Conservation (phyloP, 805 yeast genomes). For the Candida awuae region DNA sequence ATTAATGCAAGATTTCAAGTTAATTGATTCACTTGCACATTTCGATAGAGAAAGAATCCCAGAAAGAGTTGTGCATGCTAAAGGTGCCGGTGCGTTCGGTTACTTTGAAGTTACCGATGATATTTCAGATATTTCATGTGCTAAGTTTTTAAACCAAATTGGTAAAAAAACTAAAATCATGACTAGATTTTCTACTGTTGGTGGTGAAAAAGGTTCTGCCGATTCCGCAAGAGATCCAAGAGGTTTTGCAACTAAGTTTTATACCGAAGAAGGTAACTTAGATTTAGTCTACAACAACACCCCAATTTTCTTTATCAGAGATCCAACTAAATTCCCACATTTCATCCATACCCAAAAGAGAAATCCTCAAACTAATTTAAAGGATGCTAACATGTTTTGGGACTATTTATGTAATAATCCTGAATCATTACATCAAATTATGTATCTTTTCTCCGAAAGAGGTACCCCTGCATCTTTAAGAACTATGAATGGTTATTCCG, state of each 20-base stretch:
- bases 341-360: constrained; percentile 87
- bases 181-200: constrained; percentile 80
- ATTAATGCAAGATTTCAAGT: constrained; percentile 70
- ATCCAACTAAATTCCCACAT: constrained; percentile 79
- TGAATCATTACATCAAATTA: constrained; percentile 69
- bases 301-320: constrained; percentile 78
- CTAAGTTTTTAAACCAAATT: constrained; percentile 60
- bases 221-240: constrained; percentile 85
- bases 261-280: constrained; percentile 77
- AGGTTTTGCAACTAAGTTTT: constrained; percentile 73
- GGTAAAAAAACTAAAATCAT: constrained; percentile 75
- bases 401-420: constrained; percentile 68
- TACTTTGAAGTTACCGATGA: constrained; percentile 83
- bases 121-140: constrained; percentile 60
- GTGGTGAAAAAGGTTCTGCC: constrained; percentile 76
- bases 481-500: constrained; percentile 79
- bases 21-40: constrained; percentile 77
- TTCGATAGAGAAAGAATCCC: constrained; percentile 88
- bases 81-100: constrained; percentile 89
- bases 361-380: constrained; percentile 71
- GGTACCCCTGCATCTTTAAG: constrained; percentile 74
- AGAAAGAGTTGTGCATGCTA: constrained; percentile 89
- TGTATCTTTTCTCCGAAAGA: constrained; percentile 67
- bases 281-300: constrained; percentile 85
- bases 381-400: constrained; percentile 80